Base-by-base conservation (phyloP, 305 asterid genomes). In the Euphrasia arctica region DNA sequence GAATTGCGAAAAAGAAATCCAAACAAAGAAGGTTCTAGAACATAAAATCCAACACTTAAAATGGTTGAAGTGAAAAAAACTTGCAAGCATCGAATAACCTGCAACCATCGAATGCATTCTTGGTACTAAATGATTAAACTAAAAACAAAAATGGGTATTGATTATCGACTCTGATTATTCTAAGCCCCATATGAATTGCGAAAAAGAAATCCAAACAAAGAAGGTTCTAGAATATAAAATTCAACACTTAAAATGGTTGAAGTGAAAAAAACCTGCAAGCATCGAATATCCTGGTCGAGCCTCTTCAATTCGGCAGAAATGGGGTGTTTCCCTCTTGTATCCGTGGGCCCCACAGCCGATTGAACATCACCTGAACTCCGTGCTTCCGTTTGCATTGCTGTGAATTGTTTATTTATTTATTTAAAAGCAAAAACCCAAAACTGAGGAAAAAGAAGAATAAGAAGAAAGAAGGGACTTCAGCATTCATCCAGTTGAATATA, bases 261-360 rank as follows among this genome's bases (percentile, higher is more conserved):
- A 32, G 7, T 14, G 5, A 36, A 58, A 14, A 58, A 34, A 56
- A 56, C 61, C 61, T 56, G 43, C 75, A 82, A 79, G 72, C 75
- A 81, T 14, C 87, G 85, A 72, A 80, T 72, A 75, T 84, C 88
- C 70, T 84, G 91, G 66, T 84, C 85, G 60, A 84, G 82, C 55
- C 87, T 79, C 77, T 84, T 84, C 81, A 84, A 70, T 72, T 79
- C 88, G 71, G 85, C 91, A 47, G 85, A 74, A 70, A 82, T 78
- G 80, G 74, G 73, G 75, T 85, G 91, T 48, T 80, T 85, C 69
- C 86, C 88, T 75, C 88, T 70, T 6, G 81, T 71, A 75, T 83
- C 85, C 2, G 78, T 10, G 51, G 76, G 74, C n/a, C 48, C 77
- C 48, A 63, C 73, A 10, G 48, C 69, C 72, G 78, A 76, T 78